A percentile compares a stretch with the other conserved stretches of the same genome.
phyloP scores from a whole-genome alignment of 2,329 filamentous ascomycete species.

The Aspergillus novofumigatus region DNA sequence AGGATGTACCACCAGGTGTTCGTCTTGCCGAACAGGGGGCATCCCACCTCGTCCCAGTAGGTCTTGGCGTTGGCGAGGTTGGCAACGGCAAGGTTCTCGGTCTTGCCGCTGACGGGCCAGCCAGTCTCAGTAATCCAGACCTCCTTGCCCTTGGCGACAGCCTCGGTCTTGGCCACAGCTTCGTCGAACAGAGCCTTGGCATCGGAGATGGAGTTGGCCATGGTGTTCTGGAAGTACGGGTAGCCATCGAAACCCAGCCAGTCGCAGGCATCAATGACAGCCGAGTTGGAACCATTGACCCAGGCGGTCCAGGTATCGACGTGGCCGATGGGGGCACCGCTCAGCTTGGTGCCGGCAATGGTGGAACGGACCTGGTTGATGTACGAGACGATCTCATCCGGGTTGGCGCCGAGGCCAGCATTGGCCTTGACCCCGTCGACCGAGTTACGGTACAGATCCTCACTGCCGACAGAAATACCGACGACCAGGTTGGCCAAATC shows the following conservation, averaged over 20 bases:
- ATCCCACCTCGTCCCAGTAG: conserved; percentile 79
- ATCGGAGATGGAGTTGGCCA: conserved; percentile 61
- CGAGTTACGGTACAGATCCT: conserved; percentile 80
- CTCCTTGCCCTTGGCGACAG: conserved; percentile 60
- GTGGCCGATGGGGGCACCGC: conserved; percentile 64
- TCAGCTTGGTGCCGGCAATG: conserved; percentile 57
- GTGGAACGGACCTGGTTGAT: conserved; percentile 64
- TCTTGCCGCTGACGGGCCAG: conserved; percentile 71
- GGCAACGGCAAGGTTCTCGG: conserved; percentile 59
- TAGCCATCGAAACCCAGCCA: conserved; percentile 83
- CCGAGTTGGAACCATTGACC: conserved; percentile 67
- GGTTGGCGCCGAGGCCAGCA: conserved; percentile 59
- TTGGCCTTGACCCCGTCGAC: conserved; percentile 62
- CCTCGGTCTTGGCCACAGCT: conserved; percentile 58
- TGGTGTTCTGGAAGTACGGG: conserved; percentile 72
- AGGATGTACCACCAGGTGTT: conserved; percentile 45
- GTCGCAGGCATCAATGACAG: conserved; percentile 66
- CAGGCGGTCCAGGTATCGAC: conserved; percentile 86
- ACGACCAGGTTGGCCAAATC: conserved; percentile 57
- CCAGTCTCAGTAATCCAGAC: conserved; percentile 89
- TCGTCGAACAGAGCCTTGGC: conserved; percentile 65
- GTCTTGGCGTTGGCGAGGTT: conserved; percentile 64
- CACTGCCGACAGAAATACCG: conserved; percentile 80
- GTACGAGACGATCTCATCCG: conserved; percentile 62
- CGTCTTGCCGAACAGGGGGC: conserved; percentile 47